Percentiles rank a stretch among this genome's conserved stretches.
Evolutionary conservation across 2,329 filamentous ascomycete species (phyloP).

Genomic region (Dactylellina cionopaga): DNA sequence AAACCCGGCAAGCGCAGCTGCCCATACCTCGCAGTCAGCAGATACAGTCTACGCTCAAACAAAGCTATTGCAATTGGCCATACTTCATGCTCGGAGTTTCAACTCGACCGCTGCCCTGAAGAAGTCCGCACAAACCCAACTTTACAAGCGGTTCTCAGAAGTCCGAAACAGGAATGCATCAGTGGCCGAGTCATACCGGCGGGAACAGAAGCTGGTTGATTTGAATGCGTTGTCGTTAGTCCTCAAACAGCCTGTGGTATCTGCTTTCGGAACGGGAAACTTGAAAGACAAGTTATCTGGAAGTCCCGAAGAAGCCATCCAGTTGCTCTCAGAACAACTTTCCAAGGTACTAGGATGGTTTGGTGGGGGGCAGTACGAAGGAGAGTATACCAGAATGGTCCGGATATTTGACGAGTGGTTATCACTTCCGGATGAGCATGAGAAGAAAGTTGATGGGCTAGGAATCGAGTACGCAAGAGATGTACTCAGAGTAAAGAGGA

Average conservation of each 20-base stretch:
- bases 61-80: constrained; percentile 37
- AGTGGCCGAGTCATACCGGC: constrained; percentile 22
- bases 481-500: constrained; percentile 31
- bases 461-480: constrained; percentile 30
- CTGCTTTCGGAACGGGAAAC: not conserved
- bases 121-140: constrained; percentile 19
- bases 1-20: constrained; percentile 8
- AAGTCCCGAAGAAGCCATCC: constrained; percentile 47
- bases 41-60: constrained; percentile 37
- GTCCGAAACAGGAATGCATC: constrained; percentile 22
- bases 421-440: constrained; percentile 31
- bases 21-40: constrained; percentile 19
- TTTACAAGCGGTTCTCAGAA: constrained; percentile 27
- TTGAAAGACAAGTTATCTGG: constrained; percentile 28
- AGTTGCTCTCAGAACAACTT: constrained; percentile 43
- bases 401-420: constrained; percentile 43
- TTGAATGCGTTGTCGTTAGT: constrained; percentile 37
- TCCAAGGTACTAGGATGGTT: constrained; percentile 48
- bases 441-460: constrained; percentile 37
- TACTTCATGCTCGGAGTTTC: constrained; percentile 43
- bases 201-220: constrained; percentile 42
- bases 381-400: constrained; percentile 44
- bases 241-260: constrained; percentile 14
- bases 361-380: constrained; percentile 37
- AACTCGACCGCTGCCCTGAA: constrained; percentile 28